Evolutionary conservation across 2,329 filamentous ascomycete genomes (phyloP).

Genomic region (Aspergillus transmontanensis): DNA sequence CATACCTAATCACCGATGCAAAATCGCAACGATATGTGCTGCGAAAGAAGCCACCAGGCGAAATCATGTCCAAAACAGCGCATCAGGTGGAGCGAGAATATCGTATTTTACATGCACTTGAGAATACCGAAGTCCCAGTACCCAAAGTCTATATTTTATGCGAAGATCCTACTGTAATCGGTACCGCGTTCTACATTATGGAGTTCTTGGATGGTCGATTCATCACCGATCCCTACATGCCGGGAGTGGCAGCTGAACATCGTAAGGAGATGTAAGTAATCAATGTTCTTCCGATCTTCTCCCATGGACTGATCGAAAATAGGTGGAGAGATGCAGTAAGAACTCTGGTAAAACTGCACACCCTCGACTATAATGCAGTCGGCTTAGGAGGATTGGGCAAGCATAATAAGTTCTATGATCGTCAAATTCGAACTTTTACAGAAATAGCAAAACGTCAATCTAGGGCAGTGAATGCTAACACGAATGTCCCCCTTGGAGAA

Average conservation of each 20-base stretch:
- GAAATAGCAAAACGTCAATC: neutral
- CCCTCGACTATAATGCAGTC: neutral
- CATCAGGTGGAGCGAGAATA: neutral
- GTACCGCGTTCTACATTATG: constrained; percentile 11
- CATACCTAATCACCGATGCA: neutral
- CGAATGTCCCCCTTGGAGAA: neutral
- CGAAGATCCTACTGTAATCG: neutral
- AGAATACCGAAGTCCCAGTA: neutral
- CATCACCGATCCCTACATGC: neutral
- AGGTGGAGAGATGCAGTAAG: constrained; percentile 7
- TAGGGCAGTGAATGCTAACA: neutral
- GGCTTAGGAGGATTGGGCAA: neutral
- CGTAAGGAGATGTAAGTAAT: neutral
- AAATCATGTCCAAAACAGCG: neutral
- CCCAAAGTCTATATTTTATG: neutral
- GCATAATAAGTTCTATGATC: constrained; percentile 3
- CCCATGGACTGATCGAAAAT: neutral
- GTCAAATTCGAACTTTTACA: constrained; percentile 1
- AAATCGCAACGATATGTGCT: neutral
- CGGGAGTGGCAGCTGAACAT: neutral
- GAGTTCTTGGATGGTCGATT: constrained; percentile 5
- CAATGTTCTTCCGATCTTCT: neutral
- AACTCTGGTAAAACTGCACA: neutral
- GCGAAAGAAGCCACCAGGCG: neutral
- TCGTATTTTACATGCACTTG: neutral